Evolutionary conservation across 768 basidiomycete species (phyloP), one percentile per base, ranked within the genome.

Genomic region (Hemileccinum rubropunctum): DNA sequence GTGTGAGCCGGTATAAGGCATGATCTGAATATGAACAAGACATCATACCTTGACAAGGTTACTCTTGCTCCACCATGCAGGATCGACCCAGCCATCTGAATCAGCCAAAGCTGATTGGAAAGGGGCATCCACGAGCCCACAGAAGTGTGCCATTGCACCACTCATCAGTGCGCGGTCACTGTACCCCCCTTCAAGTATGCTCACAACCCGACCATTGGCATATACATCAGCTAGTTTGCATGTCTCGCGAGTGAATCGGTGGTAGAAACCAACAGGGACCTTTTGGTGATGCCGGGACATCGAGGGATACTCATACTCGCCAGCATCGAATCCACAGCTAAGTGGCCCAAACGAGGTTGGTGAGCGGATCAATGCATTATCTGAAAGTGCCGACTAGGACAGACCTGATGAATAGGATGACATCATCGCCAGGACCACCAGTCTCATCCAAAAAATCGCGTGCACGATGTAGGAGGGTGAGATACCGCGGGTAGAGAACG

Each of bases 161-260:
- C 88, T 92, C 6, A 74, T 82, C 47, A 98, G 73, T 0, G 95
- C 94, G 6, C 86, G 78, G 65, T 98, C 93, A 58, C 90, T 91
- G 61, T 98, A 98, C 1, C 95, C 95, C 1, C 95, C 95, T 70
- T 99, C 95, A 1, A 99, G 80, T 0, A 98, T 89, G 58, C 91
- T 93, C 34, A 98, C 76, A 5, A 95, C 58, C 36, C 83, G 78
- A 0, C 93, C 91, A 2, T 66, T 60, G 0, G 90, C 82, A 54
- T 83, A 83, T 39, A 65, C 56, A 23, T 86, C 77, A 7, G 87
- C 84, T 48, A 99, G 78, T 0, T 58, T 63, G 45, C 79, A 73
- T 0, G 82, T 80, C 57, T 95, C 92, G 5, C 69, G 75, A 0
- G 92, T 83, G 59, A 98, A 95, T 10, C 81, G 85, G 58, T 86